Conservation (phyloP, 371 early-diverging fungal genomes). For the Zopfochytrium polystomum region DNA sequence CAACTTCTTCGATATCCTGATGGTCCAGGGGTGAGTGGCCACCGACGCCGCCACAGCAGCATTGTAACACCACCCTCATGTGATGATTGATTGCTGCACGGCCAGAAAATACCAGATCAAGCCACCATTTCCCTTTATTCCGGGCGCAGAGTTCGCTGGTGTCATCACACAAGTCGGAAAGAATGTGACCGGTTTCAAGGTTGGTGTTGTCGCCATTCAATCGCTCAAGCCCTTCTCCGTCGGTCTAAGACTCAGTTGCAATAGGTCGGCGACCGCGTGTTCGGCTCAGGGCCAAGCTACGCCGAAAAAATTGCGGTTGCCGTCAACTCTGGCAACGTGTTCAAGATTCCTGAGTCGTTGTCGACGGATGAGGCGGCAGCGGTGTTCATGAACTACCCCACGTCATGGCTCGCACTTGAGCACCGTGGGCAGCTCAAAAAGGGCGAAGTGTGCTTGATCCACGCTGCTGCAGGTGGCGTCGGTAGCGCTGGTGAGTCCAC, state of each 20-base stretch:
- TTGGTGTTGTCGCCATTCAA: neutral
- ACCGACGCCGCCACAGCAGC: neutral
- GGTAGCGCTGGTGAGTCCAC: constrained; percentile 4
- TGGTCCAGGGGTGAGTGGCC: constrained; percentile 4
- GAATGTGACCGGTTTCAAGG: constrained; percentile 21
- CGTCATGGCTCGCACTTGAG: constrained; percentile 15
- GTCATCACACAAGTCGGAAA: constrained; percentile 12
- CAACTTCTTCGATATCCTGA: constrained; percentile 81
- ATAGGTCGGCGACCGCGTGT: constrained; percentile 23
- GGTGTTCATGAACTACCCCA: constrained; percentile 21
- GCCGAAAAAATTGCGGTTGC: no score
- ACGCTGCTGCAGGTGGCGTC: constrained; percentile 29
- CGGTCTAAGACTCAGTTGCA: neutral
- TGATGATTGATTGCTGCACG: neutral
- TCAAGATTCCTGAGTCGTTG: constrained; percentile 18
- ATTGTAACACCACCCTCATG: neutral
- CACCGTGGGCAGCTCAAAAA: constrained; percentile 11
- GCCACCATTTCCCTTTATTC: constrained; percentile 78
- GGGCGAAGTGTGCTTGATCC: constrained; percentile 22
- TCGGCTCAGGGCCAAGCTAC: constrained; percentile 13
- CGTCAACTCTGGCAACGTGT: no score
- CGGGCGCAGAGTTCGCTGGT: constrained; percentile 56
- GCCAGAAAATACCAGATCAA: constrained; percentile 56
- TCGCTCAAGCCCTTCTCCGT: neutral
- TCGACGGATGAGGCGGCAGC: constrained; percentile 17